Conservation (phyloP, 352 stramenopile species). For the Phytophthora rubi region DNA sequence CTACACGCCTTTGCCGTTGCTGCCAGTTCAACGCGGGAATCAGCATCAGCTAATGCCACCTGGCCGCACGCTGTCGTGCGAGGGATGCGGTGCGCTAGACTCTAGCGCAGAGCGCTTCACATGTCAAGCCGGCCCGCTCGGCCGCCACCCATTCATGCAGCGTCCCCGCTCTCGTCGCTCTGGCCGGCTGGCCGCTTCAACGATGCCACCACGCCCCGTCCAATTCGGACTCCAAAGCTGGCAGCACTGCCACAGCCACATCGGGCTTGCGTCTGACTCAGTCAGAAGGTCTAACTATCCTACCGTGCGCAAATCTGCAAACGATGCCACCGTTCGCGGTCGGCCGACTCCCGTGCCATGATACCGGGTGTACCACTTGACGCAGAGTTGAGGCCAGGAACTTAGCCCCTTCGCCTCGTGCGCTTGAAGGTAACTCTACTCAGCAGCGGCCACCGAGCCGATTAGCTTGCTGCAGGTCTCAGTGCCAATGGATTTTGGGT, state of each 20-base stretch:
- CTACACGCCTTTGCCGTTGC: not conserved
- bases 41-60: conserved; percentile 27
- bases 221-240: too few relatives aligned
- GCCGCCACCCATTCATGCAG: conserved; percentile 11
- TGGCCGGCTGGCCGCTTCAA: conserved; percentile 14
- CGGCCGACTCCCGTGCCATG: conserved; percentile 5
- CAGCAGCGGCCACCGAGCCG: too few relatives aligned
- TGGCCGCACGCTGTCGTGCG: conserved; percentile 27
- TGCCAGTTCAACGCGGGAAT: conserved; percentile 22
- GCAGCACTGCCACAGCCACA: too few relatives aligned
- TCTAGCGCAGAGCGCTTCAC: not conserved
- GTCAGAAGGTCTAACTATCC: not conserved
- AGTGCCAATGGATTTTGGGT: not conserved
- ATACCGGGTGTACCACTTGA: not conserved
- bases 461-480: too few relatives aligned
- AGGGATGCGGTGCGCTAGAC: conserved; percentile 15
- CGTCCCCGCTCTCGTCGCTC: not conserved
- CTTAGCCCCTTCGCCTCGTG: too few relatives aligned
- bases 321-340: not conserved
- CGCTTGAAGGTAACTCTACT: too few relatives aligned
- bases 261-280: too few relatives aligned
- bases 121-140: not conserved
- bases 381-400: too few relatives aligned
- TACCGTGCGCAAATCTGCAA: conserved; percentile 25
- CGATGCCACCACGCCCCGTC: not conserved